These are phyloP conservation scores for Daldinia decipiens DNA, from an alignment of 495 filamentous ascomycete genomes.

Conservation along the genomic window DNA sequence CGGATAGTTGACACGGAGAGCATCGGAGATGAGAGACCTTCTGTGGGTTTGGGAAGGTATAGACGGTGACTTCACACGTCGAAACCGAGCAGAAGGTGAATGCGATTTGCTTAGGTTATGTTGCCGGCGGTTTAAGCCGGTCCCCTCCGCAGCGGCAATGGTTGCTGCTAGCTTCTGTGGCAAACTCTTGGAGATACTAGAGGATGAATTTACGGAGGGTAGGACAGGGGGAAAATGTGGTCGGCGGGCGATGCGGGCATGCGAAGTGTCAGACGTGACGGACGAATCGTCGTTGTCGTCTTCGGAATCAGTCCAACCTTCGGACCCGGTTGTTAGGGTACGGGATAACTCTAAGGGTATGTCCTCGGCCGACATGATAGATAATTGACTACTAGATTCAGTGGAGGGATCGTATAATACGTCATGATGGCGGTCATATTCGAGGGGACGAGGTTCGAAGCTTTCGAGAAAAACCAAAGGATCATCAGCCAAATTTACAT, in stretches of 20 bases:
- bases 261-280: slow-evolving; percentile 40
- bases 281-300: slow-evolving; percentile 38
- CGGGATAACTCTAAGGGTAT: slow-evolving; percentile 42
- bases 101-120: slow-evolving; percentile 38
- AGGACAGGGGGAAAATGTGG: slow-evolving; percentile 43
- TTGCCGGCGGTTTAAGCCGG: slow-evolving; percentile 7
- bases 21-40: slow-evolving; percentile 38
- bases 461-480: slow-evolving; percentile 23
- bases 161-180: slow-evolving; percentile 40
- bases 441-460: slow-evolving; percentile 20
- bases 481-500: slow-evolving; percentile 39
- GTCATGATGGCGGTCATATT: slow-evolving; percentile 41
- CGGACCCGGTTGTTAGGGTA: slow-evolving; percentile 38
- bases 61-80: slow-evolving; percentile 41
- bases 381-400: slow-evolving; percentile 38
- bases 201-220: slow-evolving; percentile 37
- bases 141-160: slow-evolving; percentile 36
- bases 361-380: slow-evolving; percentile 45
- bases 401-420: slow-evolving; percentile 33
- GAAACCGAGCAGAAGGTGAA: slow-evolving; percentile 33
- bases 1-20: slow-evolving; percentile 23
- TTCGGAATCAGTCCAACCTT: slow-evolving; percentile 39
- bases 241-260: slow-evolving; percentile 39
- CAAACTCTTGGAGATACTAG: slow-evolving; percentile 42
- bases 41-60: slow-evolving; percentile 20